Evolutionary conservation across 2,329 filamentous ascomycete species (phyloP), one percentile per base, ranked within the genome.

Genomic region (Diplodia intermedia): DNA sequence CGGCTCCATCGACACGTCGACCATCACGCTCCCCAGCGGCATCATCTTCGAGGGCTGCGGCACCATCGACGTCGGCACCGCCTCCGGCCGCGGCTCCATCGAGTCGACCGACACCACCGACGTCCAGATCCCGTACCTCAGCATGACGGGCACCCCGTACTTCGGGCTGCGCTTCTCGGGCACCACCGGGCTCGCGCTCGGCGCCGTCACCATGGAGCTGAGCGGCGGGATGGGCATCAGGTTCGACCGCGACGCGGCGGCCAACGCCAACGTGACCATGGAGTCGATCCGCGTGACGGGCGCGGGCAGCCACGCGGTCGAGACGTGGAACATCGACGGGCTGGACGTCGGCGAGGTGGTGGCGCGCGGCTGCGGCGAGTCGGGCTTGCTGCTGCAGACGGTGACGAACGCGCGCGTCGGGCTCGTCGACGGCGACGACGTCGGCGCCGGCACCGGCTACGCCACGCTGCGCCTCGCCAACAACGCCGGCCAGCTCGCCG

Each of bases 31-130:
- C 69, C 71, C 73, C 40, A 83, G 82, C 72, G 85, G 85, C 67
- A 86, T 86, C 75, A 87, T 79, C 52, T 87, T 88, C 57, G 86
- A 88, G 70, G 86, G 84, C 38, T 88, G 86, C 73, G 85, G 86
- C 52, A 86, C 85, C 54, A 85, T 88, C 74, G 79, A 87, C 68
- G 79, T 79, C 0, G 81, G 72, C 29, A 75, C 73, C 67, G 79
- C 75, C 4, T 71, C 73, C 43, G 85, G 83, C 1, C 81, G 80
- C 23, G 86, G 86, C 20, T 84, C 85, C 55, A 87, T 88, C 60
- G 85, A 88, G 75, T 81, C 82, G 0, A 78, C 82, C 2, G 77
- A 83, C 71, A 83, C 84, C 9, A 72, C 75, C 1, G 82, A 81
- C 69, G 85, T 86, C 18, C 76, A 81, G 52, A 88, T 88, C 60